A percentile compares a stretch with the other conserved stretches of the same genome.
phyloP scores from a whole-genome alignment of 2,329 filamentous ascomycete genomes.

The Hymenoscyphus repandus region DNA sequence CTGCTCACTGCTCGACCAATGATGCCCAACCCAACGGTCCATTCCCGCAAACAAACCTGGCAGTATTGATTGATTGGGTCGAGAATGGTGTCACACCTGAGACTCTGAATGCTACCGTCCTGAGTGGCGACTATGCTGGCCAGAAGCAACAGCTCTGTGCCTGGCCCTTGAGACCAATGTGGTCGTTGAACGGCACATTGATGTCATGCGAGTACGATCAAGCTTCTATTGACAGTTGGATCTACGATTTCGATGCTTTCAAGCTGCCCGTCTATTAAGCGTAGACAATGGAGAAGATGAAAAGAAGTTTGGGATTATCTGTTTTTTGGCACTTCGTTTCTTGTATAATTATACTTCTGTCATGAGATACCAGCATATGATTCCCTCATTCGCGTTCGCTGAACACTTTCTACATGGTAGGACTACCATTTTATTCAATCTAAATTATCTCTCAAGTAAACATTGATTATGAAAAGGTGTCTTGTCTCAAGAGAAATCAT shows the following conservation, averaged over 20 bases:
- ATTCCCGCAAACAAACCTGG: constrained; percentile 52
- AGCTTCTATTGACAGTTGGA: neutral
- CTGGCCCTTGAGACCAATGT: constrained; percentile 35
- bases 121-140: constrained; percentile 29
- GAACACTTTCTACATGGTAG: too few relatives aligned
- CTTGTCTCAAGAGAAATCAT: too few relatives aligned
- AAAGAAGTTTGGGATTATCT: neutral
- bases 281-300: neutral
- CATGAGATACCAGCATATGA: too few relatives aligned
- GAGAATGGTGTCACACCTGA: constrained; percentile 47
- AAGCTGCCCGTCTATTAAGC: neutral
- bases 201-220: constrained; percentile 14
- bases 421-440: too few relatives aligned
- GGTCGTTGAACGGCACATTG: constrained; percentile 20
- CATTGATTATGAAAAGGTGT: too few relatives aligned
- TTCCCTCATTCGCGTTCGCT: too few relatives aligned
- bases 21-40: constrained; percentile 34
- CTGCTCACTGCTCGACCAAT: constrained; percentile 46
- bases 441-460: too few relatives aligned
- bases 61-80: constrained; percentile 65
- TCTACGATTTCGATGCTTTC: neutral
- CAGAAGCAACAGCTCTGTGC: constrained; percentile 36
- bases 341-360: too few relatives aligned
- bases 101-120: constrained; percentile 36
- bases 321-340: too few relatives aligned